Conservation (phyloP, 306 rosid genomes). For the Potentilla sterilis region DNA sequence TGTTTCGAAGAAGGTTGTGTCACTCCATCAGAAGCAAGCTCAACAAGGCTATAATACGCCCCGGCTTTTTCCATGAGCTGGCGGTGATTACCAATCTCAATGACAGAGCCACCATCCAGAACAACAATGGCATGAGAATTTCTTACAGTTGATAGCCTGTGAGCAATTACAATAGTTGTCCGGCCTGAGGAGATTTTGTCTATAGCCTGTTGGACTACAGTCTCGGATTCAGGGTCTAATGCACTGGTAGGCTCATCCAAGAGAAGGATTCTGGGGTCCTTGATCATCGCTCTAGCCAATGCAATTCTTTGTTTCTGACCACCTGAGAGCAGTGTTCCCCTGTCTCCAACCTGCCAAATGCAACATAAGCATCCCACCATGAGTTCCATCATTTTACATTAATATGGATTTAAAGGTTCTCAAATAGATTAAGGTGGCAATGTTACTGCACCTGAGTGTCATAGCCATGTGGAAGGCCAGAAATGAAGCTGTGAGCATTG, state of each 20-base stretch:
- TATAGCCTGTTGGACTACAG: slow-evolving; percentile 69
- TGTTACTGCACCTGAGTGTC: slow-evolving; percentile 61
- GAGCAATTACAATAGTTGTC: slow-evolving; percentile 84
- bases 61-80: slow-evolving; percentile 72
- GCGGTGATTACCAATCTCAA: slow-evolving; percentile 71
- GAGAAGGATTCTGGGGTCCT: slow-evolving; percentile 76
- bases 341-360: slow-evolving; percentile 70
- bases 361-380: slow-evolving; percentile 4
- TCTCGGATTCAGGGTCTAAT: slow-evolving; percentile 79
- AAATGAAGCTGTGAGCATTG: slow-evolving; percentile 75
- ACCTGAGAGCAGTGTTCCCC: slow-evolving; percentile 84
- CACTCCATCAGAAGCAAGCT: slow-evolving; percentile 64
- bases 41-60: slow-evolving; percentile 66
- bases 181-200: slow-evolving; percentile 74
- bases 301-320: slow-evolving; percentile 94
- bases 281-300: slow-evolving; percentile 83
- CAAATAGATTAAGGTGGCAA: slow-evolving; percentile 3
- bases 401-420: background rate
- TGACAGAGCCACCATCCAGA: slow-evolving; percentile 65
- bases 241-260: slow-evolving; percentile 97
- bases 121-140: slow-evolving; percentile 68
- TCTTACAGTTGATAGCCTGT: slow-evolving; percentile 75
- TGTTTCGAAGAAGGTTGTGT: slow-evolving; percentile 34
- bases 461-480: slow-evolving; percentile 70
- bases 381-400: background rate